Evolutionary conservation across 176 grass and related monocot species (phyloP).

Genomic region (Oryza brachyantha): DNA sequence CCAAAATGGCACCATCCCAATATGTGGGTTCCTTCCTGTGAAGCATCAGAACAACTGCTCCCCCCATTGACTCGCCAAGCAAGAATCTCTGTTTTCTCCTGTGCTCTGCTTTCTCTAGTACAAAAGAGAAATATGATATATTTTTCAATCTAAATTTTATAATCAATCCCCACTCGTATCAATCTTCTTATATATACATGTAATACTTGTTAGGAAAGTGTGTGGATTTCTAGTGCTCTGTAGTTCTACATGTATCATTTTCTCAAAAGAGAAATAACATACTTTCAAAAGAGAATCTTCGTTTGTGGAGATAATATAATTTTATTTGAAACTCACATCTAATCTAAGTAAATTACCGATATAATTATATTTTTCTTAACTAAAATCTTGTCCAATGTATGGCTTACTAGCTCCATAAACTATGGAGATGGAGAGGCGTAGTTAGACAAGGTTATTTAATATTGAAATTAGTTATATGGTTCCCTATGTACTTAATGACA

Average conservation of each 20-base stretch:
- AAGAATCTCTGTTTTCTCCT: constrained; percentile 43
- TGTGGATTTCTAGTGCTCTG: not conserved
- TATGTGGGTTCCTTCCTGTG: constrained; percentile 59
- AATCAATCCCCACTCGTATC: too few species aligned
- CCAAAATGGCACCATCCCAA: constrained; percentile 69
- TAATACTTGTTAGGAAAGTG: not conserved
- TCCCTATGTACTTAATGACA: not conserved
- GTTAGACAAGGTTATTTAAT: not conserved
- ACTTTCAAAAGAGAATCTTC: not conserved
- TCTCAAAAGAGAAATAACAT: too few species aligned
- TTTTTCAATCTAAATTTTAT: too few species aligned
- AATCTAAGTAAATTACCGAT: not conserved
- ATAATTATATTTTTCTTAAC: not conserved
- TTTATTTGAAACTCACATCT: not conserved
- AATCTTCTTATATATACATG: not conserved
- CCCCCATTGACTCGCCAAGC: constrained; percentile 79
- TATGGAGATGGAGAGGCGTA: not conserved
- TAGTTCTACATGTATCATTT: not conserved
- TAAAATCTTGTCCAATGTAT: not conserved
- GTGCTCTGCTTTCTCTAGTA: constrained; percentile 49
- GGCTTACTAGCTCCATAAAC: too few species aligned
- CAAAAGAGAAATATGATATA: not conserved
- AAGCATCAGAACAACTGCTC: constrained; percentile 59
- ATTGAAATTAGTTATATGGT: not conserved
- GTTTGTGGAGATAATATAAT: not conserved